Base-by-base conservation (phyloP, 2,329 filamentous ascomycete genomes). In the Colletotrichum scovillei region DNA sequence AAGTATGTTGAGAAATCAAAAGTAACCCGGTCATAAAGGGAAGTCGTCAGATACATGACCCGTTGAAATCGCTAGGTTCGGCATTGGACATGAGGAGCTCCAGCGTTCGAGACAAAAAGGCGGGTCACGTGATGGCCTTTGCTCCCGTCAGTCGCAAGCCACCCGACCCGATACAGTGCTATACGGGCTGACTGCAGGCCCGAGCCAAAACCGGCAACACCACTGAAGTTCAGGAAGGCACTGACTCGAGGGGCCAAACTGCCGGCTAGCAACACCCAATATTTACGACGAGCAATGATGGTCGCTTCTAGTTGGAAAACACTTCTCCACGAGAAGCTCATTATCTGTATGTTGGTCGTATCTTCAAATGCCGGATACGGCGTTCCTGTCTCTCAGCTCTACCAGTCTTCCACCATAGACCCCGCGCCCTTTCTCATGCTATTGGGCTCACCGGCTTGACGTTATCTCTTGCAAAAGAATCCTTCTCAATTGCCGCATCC, bases 401-500 rank as follows among this genome's bases (percentile, higher is more conserved):
- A 35, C 52, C 22, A 46, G 57, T 68, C 55, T 11, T 11, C 32
- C 19, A 14, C 22, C 55, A 9, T 9, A 24, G 42, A 38, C 26
- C 62, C 49, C 28, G 28, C 16, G 14, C 4, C 24, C n/a, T 69
- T 66, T 52, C 69, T 63, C 35, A 73, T 52, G 58, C 75, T 64
- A 74, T 78, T 75, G 32, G 79, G 68, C 38, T 71, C 73, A 53
- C 35, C 56, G 71, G 67, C 35, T 57, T 71, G 22, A 49, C 38
- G 16, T 60, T 70, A 14, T 86, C 84, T 76, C 82, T 88, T 55
- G 86, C 87, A 81, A 92, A 93, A 30, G 88, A 89, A 59, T 86
- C 88, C 79, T 88, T 93, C 86, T 97, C 94, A 77, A 96, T 92
- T 69, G 93, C 95, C 59, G 92, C 91, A 62, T 94, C 93, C 88